Base-by-base conservation (phyloP, 768 basidiomycete genomes). In the Epithele typhae region DNA sequence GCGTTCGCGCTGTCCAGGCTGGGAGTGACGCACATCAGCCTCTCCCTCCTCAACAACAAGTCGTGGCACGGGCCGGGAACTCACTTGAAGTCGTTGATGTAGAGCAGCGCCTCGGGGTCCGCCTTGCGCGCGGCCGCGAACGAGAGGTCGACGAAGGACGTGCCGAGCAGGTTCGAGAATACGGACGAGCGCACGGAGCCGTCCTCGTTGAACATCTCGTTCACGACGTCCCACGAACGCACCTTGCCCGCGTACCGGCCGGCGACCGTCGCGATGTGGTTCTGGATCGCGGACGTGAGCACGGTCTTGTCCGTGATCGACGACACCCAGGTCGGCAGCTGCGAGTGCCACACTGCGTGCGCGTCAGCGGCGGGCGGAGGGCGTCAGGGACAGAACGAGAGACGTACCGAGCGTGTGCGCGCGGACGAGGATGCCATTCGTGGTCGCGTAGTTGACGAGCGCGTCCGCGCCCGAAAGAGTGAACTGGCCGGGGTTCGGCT, bases 201-300 rank as follows among this genome's bases (percentile, higher is more conserved):
- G 53, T 76, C 70, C 48, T 78, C 76, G 60, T 77, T 76, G 57
- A 79, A 67, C 45, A 73, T 73, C 59, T 78, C 76, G 53, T 59
- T 62, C 38, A 60, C 46, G 36, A 58, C 49, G 33, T 58, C 51
- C 74, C 73, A 64, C 59, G 64, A 58, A 42, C 56, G 48, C 27
- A 58, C 59, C 43, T 66, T 58, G 48, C 66, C 67, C 54, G 58
- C 60, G 56, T 63, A 68, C 14, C 59, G 62, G 17, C 61, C 63
- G 6, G 60, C 62, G 32, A 66, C 55, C 37, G 46, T 63, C 30
- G 58, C 45, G 43, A 69, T 65, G 54, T 69, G 68, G 51, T 63
- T 65, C 49, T 65, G 56, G 45, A 68, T 53, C 46, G 65, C 63
- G 21, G 59, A 59, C 5, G 60, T 60, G 40, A 60, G 43, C 11